A percentile compares a stretch with the other conserved stretches of the same genome.
Evolutionary conservation across 2,329 filamentous ascomycete genomes (phyloP).

Genomic region (Ceratocystis harringtonii): DNA sequence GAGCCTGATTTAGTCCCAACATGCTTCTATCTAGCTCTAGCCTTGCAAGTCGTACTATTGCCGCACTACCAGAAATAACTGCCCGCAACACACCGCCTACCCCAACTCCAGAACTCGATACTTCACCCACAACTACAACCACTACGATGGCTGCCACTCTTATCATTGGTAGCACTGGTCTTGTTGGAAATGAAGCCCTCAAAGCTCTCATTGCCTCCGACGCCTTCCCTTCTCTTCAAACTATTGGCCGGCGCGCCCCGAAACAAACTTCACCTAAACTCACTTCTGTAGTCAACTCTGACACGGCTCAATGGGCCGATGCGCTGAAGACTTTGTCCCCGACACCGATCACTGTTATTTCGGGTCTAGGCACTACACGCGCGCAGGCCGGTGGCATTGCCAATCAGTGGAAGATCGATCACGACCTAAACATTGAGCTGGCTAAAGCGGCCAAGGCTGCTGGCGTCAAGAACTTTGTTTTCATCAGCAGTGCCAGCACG

Average conservation of each 20-base stretch:
- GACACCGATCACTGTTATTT: constrained; percentile 52
- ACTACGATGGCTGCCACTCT: constrained; percentile 33
- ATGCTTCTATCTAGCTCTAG: no score
- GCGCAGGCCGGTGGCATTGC: constrained; percentile 59
- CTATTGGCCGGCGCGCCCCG: constrained; percentile 53
- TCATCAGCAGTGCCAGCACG: constrained; percentile 48
- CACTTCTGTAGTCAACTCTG: constrained; percentile 47
- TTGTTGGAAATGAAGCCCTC: constrained; percentile 62
- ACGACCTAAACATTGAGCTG: constrained; percentile 69
- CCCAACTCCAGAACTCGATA: neutral
- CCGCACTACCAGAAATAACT: no score
- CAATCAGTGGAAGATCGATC: constrained; percentile 75
- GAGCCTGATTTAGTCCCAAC: no score
- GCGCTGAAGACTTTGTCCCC: constrained; percentile 42
- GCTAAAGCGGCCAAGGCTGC: constrained; percentile 59
- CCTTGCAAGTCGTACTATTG: no score
- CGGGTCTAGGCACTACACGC: constrained; percentile 65
- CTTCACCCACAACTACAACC: neutral
- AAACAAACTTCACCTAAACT: constrained; percentile 39
- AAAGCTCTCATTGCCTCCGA: constrained; percentile 39
- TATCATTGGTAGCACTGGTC: constrained; percentile 51
- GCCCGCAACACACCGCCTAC: neutral
- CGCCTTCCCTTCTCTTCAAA: constrained; percentile 40
- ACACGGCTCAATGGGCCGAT: constrained; percentile 53
- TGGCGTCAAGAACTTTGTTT: constrained; percentile 60